Conservation (phyloP, 2,329 filamentous ascomycete genomes). For the Apiospora phragmitis region DNA sequence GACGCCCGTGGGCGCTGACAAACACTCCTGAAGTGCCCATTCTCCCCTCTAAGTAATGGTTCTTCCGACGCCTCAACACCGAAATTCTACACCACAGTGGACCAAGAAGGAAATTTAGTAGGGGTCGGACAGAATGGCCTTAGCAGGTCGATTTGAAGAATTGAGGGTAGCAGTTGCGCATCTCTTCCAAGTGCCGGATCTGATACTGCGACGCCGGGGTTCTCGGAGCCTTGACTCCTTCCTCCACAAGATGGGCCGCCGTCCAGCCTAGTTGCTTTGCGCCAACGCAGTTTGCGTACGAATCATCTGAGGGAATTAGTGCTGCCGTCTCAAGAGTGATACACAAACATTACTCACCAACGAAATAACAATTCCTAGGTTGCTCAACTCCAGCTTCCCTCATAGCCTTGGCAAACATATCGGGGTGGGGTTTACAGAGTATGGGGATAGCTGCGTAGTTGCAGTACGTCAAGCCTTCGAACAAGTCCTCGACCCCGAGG, state of each 20-base stretch:
- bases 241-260: conserved; percentile 81
- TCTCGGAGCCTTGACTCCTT: conserved; percentile 63
- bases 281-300: conserved; percentile 75
- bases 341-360: conserved; percentile 62
- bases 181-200: conserved; percentile 73
- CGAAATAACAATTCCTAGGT: conserved; percentile 81
- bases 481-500: conserved; percentile 80
- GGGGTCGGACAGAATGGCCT: not conserved
- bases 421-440: conserved; percentile 81
- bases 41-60: not conserved
- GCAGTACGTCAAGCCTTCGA: conserved; percentile 94
- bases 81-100: not conserved
- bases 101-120: not conserved
- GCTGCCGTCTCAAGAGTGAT: not conserved
- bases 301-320: conserved; percentile 67
- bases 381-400: conserved; percentile 71
- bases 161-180: conserved; percentile 76
- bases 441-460: conserved; percentile 76
- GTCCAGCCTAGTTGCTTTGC: conserved; percentile 84
- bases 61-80: not conserved
- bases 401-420: conserved; percentile 91
- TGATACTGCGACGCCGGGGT: conserved; percentile 71
- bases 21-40: not conserved
- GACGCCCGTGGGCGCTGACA: not conserved
- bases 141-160: conserved; percentile 66